Evolutionary conservation across 2,329 filamentous ascomycete genomes (phyloP), one percentile per base, ranked within the genome.

Genomic region (Calonectria leucothoes): DNA sequence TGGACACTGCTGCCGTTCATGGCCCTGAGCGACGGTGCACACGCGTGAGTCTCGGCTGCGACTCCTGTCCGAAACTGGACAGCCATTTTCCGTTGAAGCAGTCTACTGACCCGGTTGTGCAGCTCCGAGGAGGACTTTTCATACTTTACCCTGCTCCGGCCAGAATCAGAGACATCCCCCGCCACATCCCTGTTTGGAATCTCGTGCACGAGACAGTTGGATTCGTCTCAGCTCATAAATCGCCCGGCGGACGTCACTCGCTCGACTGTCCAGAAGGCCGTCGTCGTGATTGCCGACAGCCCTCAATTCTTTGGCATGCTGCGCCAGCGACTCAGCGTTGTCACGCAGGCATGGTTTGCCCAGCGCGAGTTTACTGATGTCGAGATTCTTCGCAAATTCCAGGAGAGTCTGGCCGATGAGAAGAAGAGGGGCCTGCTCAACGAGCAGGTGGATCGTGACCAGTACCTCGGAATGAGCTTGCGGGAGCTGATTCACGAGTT

Each of bases 201-300:
- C 82, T 94, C 95, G 23, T 99, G 97, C 84, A 98, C 96, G 20
- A 91, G 96, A 73, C 97, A 98, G 86, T 90, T 99, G 81, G 94
- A 98, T 81, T 91, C 95, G 20, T 91, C 92, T 17, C 89, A 93
- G 79, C 88, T 99, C 75, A 90, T 95, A 77, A 92, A 94, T 82
- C 91, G 95, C 33, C 94, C 95, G 0, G 88, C 94, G 65, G 96
- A 98, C 71, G 97, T 99, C 66, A 99, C 97, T n/a, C 91, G 97
- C 74, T 98, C 95, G 73, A 98, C 97, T 1, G 97, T 99, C 51
- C 97, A 99, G 84, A 99, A 99, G 87, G 97, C 96, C 17, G 95
- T 99, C 4, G 96, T 99, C 57, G 95, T 98, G 69, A 95, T 99
- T 78, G 95, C 95, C 69, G 95, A 98, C 84, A 95, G 92, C 75